Base-by-base conservation (phyloP, 2,329 filamentous ascomycete genomes). In the Botrytis paeoniae region DNA sequence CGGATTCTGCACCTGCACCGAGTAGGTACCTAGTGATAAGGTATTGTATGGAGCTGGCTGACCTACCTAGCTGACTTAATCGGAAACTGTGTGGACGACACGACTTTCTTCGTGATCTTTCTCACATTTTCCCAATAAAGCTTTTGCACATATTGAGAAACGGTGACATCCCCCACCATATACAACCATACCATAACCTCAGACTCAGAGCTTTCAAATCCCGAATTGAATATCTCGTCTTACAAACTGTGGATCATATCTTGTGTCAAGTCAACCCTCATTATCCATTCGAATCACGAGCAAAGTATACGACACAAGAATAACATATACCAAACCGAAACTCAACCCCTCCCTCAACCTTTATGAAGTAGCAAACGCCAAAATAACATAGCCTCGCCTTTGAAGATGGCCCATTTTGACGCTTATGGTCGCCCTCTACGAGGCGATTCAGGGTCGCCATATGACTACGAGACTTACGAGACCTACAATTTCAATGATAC, bases 381-480 rank as follows among this genome's bases (percentile, higher is more conserved):
- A 68, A 57, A 69, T 25, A n/a, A 68, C 61, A 72, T 72, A 78
- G 77, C 77, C 77, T 78, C 74, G 75, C 68, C 72, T 70, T 70
- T 71, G 64, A 72, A 72, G 43, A 76, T 74, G 74, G 77, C 77
- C 75, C 75, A 76, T 57, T 78, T 76, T 72, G 78, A 78, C 71
- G 76, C 76, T 73, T 78, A 78, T 63, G 61, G 75, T 69, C 75
- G 76, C 71, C 75, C 74, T 32, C 68, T 72, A 57, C 74, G 75
- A 74, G 74, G 72, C 72, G 75, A 75, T 72, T 37, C 32, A 59
- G 70, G 70, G 39, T 39, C 62, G 29, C 22, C n/a, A 25, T 72
- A 72, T 37, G 35, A 39, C 25, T 72, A 60, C 68, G 70, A 68
- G n/a, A 60, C 70, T 39, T 72, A 72, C 43, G 29, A 72, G 48